Conservation (phyloP, 2,329 filamentous ascomycete species). For the Trichophyton benhamiae region DNA sequence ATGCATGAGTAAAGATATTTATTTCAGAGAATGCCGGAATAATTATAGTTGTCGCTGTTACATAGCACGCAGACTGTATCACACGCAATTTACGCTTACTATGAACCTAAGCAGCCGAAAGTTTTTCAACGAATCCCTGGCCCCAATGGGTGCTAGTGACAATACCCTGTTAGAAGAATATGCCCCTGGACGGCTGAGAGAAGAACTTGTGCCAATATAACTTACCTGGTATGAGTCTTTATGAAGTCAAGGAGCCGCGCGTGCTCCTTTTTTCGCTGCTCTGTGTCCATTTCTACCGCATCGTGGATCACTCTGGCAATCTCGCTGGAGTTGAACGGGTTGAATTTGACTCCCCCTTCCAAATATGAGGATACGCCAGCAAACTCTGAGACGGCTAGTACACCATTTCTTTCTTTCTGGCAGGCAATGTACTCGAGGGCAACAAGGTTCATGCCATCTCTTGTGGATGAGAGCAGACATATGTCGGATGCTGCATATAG, state of each 20-base stretch:
- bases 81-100: neutral
- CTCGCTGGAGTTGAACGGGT: slow-evolving; percentile 91
- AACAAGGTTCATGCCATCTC: slow-evolving; percentile 95
- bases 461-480: slow-evolving; percentile 76
- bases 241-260: slow-evolving; percentile 78
- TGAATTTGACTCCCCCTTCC: slow-evolving; percentile 78
- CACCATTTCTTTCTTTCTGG: slow-evolving; percentile 72
- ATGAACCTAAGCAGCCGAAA: neutral
- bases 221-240: slow-evolving; percentile 72
- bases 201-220: neutral
- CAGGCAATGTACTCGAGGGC: slow-evolving; percentile 95
- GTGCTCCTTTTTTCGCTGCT: slow-evolving; percentile 68
- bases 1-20: no score
- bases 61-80: neutral
- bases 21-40: neutral
- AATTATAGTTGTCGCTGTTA: neutral
- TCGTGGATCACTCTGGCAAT: slow-evolving; percentile 77
- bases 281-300: slow-evolving; percentile 73
- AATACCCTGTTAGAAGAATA: neutral
- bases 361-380: slow-evolving; percentile 87
- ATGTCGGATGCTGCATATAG: slow-evolving; percentile 81
- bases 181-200: neutral
- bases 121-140: slow-evolving; percentile 9
- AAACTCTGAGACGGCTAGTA: slow-evolving; percentile 89
- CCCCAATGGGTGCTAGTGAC: slow-evolving; percentile 10